phyloP scores from a whole-genome alignment of 2,329 filamentous ascomycete species.

The Phialophora tarda region DNA sequence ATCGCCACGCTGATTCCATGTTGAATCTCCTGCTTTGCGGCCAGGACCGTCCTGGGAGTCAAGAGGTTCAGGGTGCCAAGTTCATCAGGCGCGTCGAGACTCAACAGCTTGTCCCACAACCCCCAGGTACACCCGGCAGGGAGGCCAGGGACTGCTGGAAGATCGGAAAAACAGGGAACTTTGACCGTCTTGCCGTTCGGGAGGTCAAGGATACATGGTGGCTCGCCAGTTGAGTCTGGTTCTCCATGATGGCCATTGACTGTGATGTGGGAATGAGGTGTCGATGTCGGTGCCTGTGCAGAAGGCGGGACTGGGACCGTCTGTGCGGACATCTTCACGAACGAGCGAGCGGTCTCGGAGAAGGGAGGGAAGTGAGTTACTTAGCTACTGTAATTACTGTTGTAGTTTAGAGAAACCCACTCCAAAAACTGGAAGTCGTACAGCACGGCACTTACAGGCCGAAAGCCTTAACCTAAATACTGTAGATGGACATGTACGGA shows the following conservation, averaged over 20 bases:
- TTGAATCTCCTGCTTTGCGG: constrained; percentile 57
- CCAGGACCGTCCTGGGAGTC: constrained; percentile 60
- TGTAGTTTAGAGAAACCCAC: too few relatives aligned
- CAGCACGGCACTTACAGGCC: too few relatives aligned
- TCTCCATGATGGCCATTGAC: neutral
- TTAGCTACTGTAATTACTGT: too few relatives aligned
- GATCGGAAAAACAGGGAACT: constrained; percentile 47
- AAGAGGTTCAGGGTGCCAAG: constrained; percentile 61
- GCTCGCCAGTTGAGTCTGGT: neutral
- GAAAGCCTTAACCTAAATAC: too few relatives aligned
- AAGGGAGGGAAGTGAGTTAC: too few relatives aligned
- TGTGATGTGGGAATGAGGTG: neutral
- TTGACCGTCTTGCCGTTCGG: constrained; percentile 5
- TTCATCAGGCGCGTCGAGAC: constrained; percentile 50
- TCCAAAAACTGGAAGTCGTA: too few relatives aligned
- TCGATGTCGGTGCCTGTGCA: too few relatives aligned
- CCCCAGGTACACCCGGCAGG: constrained; percentile 68
- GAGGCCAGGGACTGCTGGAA: constrained; percentile 59
- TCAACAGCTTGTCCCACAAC: constrained; percentile 50
- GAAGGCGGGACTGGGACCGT: neutral
- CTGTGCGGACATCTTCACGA: neutral
- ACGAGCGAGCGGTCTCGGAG: too few relatives aligned
- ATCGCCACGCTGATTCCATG: constrained; percentile 62
- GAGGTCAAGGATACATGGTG: neutral
- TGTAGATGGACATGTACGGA: too few relatives aligned